A percentile compares a stretch with the other conserved stretches of the same genome.
Conservation (phyloP, 2,329 filamentous ascomycete species). For the Didymella arachidicola region DNA sequence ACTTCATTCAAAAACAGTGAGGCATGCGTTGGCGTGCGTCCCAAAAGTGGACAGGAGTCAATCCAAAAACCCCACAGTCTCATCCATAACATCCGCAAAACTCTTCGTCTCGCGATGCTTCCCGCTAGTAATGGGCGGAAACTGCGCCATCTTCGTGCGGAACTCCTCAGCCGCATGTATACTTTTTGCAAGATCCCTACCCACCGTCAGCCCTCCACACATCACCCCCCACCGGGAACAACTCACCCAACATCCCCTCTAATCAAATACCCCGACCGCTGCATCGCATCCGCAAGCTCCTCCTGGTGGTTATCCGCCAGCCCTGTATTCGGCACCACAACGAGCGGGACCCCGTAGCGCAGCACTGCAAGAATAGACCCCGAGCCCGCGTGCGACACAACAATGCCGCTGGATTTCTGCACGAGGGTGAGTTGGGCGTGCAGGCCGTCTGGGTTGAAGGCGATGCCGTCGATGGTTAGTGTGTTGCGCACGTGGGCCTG, state of each 20-base stretch:
- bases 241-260: constrained; percentile 69
- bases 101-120: constrained; percentile 48
- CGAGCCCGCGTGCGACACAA: constrained; percentile 91
- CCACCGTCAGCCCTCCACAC: constrained; percentile 12
- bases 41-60: no score
- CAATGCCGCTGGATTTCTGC: constrained; percentile 69
- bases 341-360: constrained; percentile 74
- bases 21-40: no score
- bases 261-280: constrained; percentile 77
- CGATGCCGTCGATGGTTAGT: constrained; percentile 65
- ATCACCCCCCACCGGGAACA: not conserved
- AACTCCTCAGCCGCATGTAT: constrained; percentile 59
- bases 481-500: constrained; percentile 22
- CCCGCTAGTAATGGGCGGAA: constrained; percentile 47
- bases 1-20: no score
- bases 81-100: constrained; percentile 49
- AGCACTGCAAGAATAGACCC: constrained; percentile 88
- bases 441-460: constrained; percentile 70
- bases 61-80: constrained; percentile 46
- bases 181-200: constrained; percentile 57
- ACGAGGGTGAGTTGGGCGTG: constrained; percentile 64
- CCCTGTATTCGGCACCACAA: constrained; percentile 85
- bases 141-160: constrained; percentile 41
- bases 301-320: constrained; percentile 91
- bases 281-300: constrained; percentile 81